Base-by-base conservation (phyloP, 2,329 filamentous ascomycete genomes). In the Paracoccidioides brasiliensis region DNA sequence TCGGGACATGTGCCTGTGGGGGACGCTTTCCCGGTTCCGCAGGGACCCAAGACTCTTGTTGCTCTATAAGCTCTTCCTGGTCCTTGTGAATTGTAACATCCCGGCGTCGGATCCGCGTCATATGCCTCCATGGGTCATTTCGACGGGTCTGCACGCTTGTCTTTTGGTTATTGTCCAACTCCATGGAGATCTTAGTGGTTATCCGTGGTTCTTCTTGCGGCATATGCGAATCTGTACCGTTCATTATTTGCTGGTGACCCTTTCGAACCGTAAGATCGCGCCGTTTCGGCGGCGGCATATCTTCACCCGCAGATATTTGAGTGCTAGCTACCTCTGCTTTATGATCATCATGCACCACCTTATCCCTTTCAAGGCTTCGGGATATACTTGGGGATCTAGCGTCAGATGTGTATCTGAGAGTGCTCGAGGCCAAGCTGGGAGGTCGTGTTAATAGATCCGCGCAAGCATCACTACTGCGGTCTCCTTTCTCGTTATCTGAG, bases 41-140 rank as follows among this genome's bases (percentile, higher is more conserved):
- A 41, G 70, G 69, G 53, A 72, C 60, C 70, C 68, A 71, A 55
- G 63, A 77, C 14, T 74, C 69, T 5, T 67, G 58, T 9, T 70
- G 64, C 5, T 75, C 70, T 1, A 85, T 66, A 4, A 84, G 67
- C 7, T 68, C 61, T 45, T 66, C 63, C 60, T 85, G 82, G 14
- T 77, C 71, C 32, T 64, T 68, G 1, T 76, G 72, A 53, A 80
- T 76, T 30, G 62, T 68, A 37, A 77, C 64, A 60, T 78, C 73
- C 45, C 62, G 66, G 15, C 67, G 68, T 35, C 67, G 65, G 54
- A 80, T 73, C 15, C 61, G 66, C 38, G 63, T 62, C 57, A 53
- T 44, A 9, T 46, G 8, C 22, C 64, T 52, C 69, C 68, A 71
- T 9, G 65, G 63, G 15, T 42, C 53, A 32, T 49, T 51, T 52